These are phyloP conservation scores for Kalmanozyma brasiliensis DNA, from an alignment of 1,284 basidiomycete genomes.

Conservation along the genomic window DNA sequence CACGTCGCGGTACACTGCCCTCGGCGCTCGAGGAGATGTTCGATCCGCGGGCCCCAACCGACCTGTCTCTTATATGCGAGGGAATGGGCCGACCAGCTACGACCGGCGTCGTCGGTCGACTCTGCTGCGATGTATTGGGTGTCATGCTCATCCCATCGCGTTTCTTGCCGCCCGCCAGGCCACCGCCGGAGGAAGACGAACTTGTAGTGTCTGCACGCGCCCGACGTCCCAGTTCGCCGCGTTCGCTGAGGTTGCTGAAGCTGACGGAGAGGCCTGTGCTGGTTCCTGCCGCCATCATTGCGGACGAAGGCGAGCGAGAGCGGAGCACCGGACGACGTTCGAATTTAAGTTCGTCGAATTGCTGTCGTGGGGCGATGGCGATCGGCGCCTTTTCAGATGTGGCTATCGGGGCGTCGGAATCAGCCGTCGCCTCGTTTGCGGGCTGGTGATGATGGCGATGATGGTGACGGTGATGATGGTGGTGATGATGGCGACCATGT, in stretches of 20 bases:
- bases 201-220: conserved; percentile 36
- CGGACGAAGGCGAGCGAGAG: conserved; percentile 53
- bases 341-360: conserved; percentile 47
- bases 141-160: conserved; percentile 41
- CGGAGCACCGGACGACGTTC: conserved; percentile 55
- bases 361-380: conserved; percentile 10
- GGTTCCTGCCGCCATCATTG: conserved; percentile 4
- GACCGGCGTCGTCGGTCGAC: conserved; percentile 30
- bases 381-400: conserved; percentile 8
- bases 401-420: background rate
- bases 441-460: conserved; percentile 28
- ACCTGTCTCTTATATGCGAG: conserved; percentile 22
- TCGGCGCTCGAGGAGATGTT: conserved; percentile 30
- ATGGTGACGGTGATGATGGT: conserved; percentile 19
- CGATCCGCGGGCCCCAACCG: conserved; percentile 9
- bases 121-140: conserved; percentile 22
- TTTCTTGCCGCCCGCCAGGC: conserved; percentile 2
- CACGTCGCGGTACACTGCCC: conserved; percentile 28
- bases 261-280: conserved; percentile 41
- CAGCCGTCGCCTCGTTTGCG: background rate
- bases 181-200: conserved; percentile 18
- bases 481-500: conserved; percentile 16
- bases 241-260: conserved; percentile 39
- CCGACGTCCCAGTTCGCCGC: conserved; percentile 11
- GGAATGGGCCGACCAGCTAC: conserved; percentile 18